A percentile compares a stretch with the other conserved stretches of the same genome.
Evolutionary conservation across 208 protist genomes (phyloP).

Genomic region (Acanthamoeba rhysodes): DNA sequence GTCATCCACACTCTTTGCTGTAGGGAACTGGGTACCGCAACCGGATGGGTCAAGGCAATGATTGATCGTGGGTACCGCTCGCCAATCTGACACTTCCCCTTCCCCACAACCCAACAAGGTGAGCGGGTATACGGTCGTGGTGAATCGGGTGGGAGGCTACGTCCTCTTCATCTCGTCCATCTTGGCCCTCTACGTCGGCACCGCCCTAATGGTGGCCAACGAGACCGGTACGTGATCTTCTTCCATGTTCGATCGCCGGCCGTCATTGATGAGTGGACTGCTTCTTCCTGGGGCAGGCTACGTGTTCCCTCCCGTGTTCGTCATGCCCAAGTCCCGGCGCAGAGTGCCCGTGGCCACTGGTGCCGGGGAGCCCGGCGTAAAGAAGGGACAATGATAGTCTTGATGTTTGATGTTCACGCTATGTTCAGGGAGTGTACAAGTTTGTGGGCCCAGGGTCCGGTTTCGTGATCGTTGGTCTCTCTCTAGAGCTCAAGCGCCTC

Average conservation of each 20-base stretch:
- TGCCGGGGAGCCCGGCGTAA: neutral
- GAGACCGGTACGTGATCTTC: neutral
- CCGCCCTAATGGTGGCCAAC: constrained; percentile 29
- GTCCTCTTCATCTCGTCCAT: constrained; percentile 36
- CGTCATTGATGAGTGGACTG: neutral
- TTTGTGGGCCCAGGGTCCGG: no score
- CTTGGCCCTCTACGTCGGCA: neutral
- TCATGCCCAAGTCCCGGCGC: constrained; percentile 25
- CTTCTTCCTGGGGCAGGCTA: neutral
- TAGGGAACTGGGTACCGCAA: constrained; percentile 4
- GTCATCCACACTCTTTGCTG: neutral
- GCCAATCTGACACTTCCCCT: no score
- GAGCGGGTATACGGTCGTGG: neutral
- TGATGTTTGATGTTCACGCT: no score
- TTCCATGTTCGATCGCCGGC: neutral
- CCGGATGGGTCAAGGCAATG: no score
- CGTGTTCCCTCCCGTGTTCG: constrained; percentile 7
- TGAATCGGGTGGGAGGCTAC: neutral
- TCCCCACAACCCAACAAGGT: no score
- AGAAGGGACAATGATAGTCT: neutral
- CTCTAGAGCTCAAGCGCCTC: neutral
- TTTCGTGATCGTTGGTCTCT: no score
- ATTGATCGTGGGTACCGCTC: no score
- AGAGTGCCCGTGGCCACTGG: constrained; percentile 5
- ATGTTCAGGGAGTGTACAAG: no score